These are phyloP conservation scores for Colletotrichum aenigma DNA, from an alignment of 2,329 filamentous ascomycete species.

Conservation along the genomic window DNA sequence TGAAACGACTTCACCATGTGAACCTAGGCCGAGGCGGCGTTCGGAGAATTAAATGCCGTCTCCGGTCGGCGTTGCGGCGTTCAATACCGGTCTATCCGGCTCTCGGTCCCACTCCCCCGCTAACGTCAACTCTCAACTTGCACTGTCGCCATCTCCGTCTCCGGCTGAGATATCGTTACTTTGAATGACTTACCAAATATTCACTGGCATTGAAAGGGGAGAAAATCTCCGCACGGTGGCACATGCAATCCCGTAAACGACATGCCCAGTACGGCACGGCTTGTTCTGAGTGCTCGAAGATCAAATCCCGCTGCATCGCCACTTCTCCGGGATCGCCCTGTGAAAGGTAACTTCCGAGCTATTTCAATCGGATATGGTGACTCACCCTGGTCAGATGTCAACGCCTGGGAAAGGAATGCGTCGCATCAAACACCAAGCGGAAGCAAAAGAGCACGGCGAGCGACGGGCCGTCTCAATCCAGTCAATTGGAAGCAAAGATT, in stretches of 20 bases:
- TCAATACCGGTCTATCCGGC: not conserved
- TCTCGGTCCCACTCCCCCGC: not conserved
- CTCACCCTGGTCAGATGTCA: not conserved
- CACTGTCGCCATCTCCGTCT: not conserved
- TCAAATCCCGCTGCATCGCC: not conserved
- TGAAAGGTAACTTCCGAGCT: not conserved
- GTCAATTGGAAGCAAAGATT: not conserved
- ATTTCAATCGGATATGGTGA: fast-evolving
- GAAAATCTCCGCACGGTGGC: not conserved
- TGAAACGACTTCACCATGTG: not conserved
- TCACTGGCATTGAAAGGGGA: not conserved
- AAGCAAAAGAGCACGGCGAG: not conserved
- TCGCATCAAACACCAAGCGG: not conserved
- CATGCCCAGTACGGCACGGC: not conserved
- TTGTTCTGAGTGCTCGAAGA: not conserved
- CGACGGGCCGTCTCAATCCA: not conserved
- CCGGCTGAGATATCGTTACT: not conserved
- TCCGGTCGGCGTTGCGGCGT: not conserved
- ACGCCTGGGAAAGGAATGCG: not conserved
- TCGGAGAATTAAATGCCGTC: not conserved
- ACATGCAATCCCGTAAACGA: not conserved
- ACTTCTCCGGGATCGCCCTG: not conserved
- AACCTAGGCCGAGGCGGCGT: not conserved
- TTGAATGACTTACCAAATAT: fast-evolving
- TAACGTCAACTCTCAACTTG: not conserved